Conservation (phyloP, 192 early-diverging fungal species). For the Jimgerdemannia lactiflua region DNA sequence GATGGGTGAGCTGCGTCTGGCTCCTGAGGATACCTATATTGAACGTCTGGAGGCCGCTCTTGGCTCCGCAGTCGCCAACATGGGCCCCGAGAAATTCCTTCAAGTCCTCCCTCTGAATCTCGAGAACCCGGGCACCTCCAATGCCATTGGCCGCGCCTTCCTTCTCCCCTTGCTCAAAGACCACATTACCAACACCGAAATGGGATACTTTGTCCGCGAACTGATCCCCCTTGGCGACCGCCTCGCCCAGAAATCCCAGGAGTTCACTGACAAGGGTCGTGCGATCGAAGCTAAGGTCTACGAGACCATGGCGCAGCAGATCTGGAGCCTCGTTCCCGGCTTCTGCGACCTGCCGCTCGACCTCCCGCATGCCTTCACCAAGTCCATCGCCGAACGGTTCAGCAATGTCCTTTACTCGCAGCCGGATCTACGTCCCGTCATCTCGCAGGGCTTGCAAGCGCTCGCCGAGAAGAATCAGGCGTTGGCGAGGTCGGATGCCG, state of each 20-base stretch:
- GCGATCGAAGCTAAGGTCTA: slow-evolving; percentile 84
- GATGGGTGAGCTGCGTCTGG: slow-evolving; percentile 78
- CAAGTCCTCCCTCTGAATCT: slow-evolving; percentile 82
- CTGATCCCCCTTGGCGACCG: slow-evolving; percentile 81
- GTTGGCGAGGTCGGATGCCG: slow-evolving; percentile 35
- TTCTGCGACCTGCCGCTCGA: slow-evolving; percentile 86
- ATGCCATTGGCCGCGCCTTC: slow-evolving; percentile 78
- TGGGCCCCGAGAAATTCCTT: slow-evolving; percentile 81
- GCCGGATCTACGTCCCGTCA: slow-evolving; percentile 71
- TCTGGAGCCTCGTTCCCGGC: slow-evolving; percentile 84
- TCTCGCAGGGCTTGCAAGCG: slow-evolving; percentile 71
- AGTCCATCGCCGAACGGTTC: slow-evolving; percentile 67
- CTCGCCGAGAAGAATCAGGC: slow-evolving; percentile 54
- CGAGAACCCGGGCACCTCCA: slow-evolving; percentile 49
- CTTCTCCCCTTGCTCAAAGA: slow-evolving; percentile 82
- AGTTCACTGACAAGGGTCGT: slow-evolving; percentile 51
- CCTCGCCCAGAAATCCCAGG: slow-evolving; percentile 60
- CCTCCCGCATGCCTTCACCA: slow-evolving; percentile 55
- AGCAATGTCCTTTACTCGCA: slow-evolving; percentile 72
- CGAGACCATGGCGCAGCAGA: slow-evolving; percentile 83
- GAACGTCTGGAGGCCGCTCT: slow-evolving; percentile 81
- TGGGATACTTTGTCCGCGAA: slow-evolving; percentile 65
- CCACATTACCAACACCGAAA: slow-evolving; percentile 66
- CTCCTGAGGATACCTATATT: slow-evolving; percentile 81
- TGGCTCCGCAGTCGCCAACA: slow-evolving; percentile 70